Percentiles rank a stretch among this genome's conserved stretches.
phyloP scores from a whole-genome alignment of 805 yeast species.

The Huiozyma naganishii region DNA sequence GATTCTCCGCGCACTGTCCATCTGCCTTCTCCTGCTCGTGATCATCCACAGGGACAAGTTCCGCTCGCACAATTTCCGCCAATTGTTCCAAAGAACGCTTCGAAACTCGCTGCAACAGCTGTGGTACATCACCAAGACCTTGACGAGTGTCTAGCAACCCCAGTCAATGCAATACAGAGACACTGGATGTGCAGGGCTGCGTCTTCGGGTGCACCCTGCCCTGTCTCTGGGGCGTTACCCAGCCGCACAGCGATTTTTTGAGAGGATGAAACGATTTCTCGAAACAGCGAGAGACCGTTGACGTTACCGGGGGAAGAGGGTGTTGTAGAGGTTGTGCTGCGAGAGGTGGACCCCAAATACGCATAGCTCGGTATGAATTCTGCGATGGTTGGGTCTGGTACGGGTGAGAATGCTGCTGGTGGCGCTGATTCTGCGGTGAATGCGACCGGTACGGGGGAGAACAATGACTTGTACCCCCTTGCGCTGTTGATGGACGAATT shows the following conservation, averaged over 20 bases:
- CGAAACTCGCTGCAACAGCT: conserved; percentile 1
- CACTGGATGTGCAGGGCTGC: no score
- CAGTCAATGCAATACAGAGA: no score
- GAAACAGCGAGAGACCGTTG: no score
- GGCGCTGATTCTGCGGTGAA: background rate
- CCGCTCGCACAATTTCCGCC: background rate
- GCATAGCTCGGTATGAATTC: background rate
- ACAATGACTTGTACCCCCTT: conserved; percentile 66
- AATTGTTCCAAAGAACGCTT: background rate
- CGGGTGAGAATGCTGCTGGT: background rate
- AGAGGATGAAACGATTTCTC: no score
- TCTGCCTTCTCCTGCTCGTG: background rate
- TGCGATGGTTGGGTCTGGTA: background rate
- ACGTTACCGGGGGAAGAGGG: no score
- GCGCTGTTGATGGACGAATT: conserved; percentile 95
- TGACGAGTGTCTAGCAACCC: no score
- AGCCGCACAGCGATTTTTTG: no score
- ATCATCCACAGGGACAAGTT: conserved; percentile 1
- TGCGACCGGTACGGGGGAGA: background rate
- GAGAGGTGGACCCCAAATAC: background rate
- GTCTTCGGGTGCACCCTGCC: no score
- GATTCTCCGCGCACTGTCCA: background rate
- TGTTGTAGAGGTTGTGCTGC: no score
- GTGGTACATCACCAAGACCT: no score
- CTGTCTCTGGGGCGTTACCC: no score